Evolutionary conservation across 768 basidiomycete genomes (phyloP), one percentile per base, ranked within the genome.

Genomic region (Termitomyces heimii): DNA sequence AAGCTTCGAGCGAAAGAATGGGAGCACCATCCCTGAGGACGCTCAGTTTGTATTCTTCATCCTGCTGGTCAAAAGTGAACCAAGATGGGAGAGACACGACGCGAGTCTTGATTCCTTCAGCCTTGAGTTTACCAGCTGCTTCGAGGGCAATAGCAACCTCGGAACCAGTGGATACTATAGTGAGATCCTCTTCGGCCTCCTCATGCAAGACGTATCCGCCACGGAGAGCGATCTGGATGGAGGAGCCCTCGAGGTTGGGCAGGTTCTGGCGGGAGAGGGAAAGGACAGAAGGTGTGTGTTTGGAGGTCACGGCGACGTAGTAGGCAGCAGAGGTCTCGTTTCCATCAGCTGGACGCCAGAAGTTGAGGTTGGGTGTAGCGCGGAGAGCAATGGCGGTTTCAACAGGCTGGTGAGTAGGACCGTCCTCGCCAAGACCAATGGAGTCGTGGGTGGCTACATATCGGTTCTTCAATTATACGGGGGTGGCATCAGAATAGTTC

Each of bases 241-340:
- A 80, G 28, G 93, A 94, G 55, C 82, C 84, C 66, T 88, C 92
- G 59, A 98, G 85, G 69, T 97, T 94, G 51, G 94, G 94, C 37
- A 98, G 82, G 77, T 93, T 94, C 76, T 96, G 91, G 42, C 91
- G 84, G 54, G 92, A 92, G 55, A 91, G 82, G 4, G 85, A 87
- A 57, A 93, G 76, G 63, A 95, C 79, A 26, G 93, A 94, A 29
- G 94, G 94, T 2, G 92, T 95, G 65, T 77, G 72, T 60, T 73
- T 82, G 60, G 91, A 86, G 62, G 81, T 78, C 64, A 98, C 72
- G 46, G 94, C 89, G 56, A 87, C 83, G 59, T 83, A 71, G 78
- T 97, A 97, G 18, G 94, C 82, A 22, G 94, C 94, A 22, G 92
- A 94, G n/a, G 92, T 94, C 78, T 98, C 95, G 71, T 97, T 96